Evolutionary conservation across 2,329 filamentous ascomycete species (phyloP), one percentile per base, ranked within the genome.

Genomic region (Beauveria australis): DNA sequence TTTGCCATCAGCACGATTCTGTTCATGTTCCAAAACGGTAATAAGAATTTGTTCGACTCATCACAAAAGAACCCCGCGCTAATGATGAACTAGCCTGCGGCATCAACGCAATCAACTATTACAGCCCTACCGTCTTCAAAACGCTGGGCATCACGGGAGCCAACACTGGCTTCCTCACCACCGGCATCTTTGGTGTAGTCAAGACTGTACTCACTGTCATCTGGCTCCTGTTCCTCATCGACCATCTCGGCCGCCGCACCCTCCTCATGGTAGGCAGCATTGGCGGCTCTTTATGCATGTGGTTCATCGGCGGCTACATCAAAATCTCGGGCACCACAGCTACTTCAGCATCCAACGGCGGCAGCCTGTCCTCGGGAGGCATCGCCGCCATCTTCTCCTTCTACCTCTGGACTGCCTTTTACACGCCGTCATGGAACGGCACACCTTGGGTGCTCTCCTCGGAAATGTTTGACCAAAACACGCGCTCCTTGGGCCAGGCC

Each of bases 21-120:
- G 22, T 92, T 92, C 78, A 76, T 92, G 58, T 91, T 86, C 80
- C 89, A 93, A 73, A 93, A 93, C 67, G 86, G 86, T 54, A 67
- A 65, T 54, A 67, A 66, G 70, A 44, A n/a, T 24, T 24, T 2
- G n/a, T 2, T 47, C 14, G 2, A 16, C n/a, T n/a, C 14, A 16
- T 4, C 5, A 28, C 53, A 14, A 24, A 52, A 28, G n/a, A 52
- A 26, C 56, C 63, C 61, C 51, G 8, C 19, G 24, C 24, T 56
- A 26, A 56, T 22, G 1, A 26, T 24, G 7, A 2, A 6, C 16
- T n/a, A 71, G 70, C 69, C 47, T 72, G 71, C 8, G 89, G 89
- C 2, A 91, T 91, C 75, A 91, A 91, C 66, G 88, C 88, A 22
- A 87, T 89, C 75, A 91, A 91, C 76, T 91, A 91, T 74, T 90